Evolutionary conservation across 2,329 filamentous ascomycete species (phyloP), one percentile per base, ranked within the genome.

Genomic region (Botrytis fabae): DNA sequence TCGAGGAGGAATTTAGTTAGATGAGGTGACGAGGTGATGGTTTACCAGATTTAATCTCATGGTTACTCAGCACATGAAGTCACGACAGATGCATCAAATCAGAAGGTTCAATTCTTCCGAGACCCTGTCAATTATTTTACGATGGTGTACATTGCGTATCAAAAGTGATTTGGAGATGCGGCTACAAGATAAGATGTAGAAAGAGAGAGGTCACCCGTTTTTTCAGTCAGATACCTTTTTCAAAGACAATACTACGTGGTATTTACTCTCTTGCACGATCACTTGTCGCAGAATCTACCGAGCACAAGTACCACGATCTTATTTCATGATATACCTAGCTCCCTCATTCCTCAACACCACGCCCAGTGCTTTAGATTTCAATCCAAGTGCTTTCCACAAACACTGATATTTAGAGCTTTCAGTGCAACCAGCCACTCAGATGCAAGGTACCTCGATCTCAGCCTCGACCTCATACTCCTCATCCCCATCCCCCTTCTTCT

Each of bases 401-500:
- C 18, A 35, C 28, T 9, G 2, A 16, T 20, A 22, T 2, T 38
- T 38, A 8, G 35, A 5, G 4, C 35, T 38, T 38, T 16, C 6
- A n/a, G 44, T 22, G 40, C 2, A 54, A 14, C n/a, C 9, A 3
- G 40, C 42, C 22, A 9, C 38, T 42, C 66, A 59, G 32, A 12
- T 28, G 16, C 63, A 75, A 70, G 76, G 75, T 69, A 80, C 74
- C 12, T 74, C 73, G 32, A 79, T 73, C 68, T 77, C 73, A 32
- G 75, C 78, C 62, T 78, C 80, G 18, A 78, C 77, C 22, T 75
- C 75, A 77, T 81, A 81, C 46, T 75, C 76, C 72, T 80, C 77
- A 22, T 78, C 74, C 42, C 75, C 78, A 66, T 75, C 74, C 54
- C 73, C 76, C 38, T 69, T 60, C 65, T 73, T 90, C 85, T 90